A percentile compares a stretch with the other conserved stretches of the same genome.
These are phyloP conservation scores for Kwoniella botswanensis DNA, from an alignment of 768 basidiomycete species.

Conservation along the genomic window DNA sequence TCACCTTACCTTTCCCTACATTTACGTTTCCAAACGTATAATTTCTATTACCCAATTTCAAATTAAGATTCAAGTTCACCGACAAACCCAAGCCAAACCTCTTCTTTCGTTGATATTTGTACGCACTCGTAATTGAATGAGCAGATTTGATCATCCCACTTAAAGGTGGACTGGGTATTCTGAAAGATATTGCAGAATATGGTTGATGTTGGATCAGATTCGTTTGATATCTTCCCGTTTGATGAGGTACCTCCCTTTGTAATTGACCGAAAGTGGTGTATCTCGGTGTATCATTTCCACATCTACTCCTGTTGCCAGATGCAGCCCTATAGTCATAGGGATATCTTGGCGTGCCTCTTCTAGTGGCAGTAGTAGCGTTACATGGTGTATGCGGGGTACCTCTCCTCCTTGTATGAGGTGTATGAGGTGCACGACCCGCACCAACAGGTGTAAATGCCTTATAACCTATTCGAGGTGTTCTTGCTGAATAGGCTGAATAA, in stretches of 20 bases:
- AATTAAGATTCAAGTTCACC: slow-evolving; percentile 4
- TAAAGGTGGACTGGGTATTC: not conserved
- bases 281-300: not conserved
- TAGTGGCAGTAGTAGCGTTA: not conserved
- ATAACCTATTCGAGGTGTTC: not conserved
- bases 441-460: not conserved
- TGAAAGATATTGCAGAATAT: not conserved
- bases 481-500: not conserved
- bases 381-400: not conserved
- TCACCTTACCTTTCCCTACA: not conserved
- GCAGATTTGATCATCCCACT: not conserved
- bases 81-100: not conserved
- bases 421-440: not conserved
- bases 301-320: too few species aligned
- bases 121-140: not conserved
- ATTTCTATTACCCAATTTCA: slow-evolving; percentile 3
- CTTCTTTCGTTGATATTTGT: not conserved
- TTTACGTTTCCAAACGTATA: not conserved
- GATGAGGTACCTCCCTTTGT: not conserved
- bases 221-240: slow-evolving; percentile 2
- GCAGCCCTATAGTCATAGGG: too few species aligned
- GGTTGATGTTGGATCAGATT: slow-evolving; percentile 3
- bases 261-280: not conserved
- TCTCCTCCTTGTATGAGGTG: not conserved
- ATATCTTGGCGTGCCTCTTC: not conserved